phyloP scores from a whole-genome alignment of 2,329 filamentous ascomycete species.

The Fusarium newnesense region DNA sequence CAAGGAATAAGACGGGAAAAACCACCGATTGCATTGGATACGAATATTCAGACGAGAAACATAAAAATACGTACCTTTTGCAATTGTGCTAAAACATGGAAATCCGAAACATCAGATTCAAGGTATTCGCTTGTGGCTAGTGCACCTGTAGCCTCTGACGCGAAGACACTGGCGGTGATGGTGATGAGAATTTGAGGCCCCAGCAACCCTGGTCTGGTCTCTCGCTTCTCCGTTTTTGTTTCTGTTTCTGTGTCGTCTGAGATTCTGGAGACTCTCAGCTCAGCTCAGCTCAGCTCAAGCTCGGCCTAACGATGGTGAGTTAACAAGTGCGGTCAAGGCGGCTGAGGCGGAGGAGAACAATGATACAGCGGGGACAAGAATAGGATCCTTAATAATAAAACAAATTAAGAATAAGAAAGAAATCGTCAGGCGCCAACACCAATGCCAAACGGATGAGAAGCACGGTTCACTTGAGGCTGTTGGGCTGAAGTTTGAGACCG shows the following conservation, averaged over 20 bases:
- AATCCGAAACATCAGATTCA: conserved; percentile 37
- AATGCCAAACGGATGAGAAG: conserved; percentile 15
- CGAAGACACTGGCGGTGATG: conserved; percentile 15
- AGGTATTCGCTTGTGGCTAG: conserved; percentile 31
- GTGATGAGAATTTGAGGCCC: conserved; percentile 19
- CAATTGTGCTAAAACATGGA: conserved; percentile 28
- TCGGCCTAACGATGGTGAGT: background rate
- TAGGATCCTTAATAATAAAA: background rate
- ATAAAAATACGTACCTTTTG: conserved; percentile 30
- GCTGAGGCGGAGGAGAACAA: conserved; percentile 17
- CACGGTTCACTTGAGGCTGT: conserved; percentile 31
- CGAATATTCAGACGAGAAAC: conserved; percentile 13
- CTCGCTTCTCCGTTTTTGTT: conserved; percentile 18
- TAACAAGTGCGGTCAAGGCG: conserved; percentile 10
- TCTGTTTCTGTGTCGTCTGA: conserved; percentile 12
- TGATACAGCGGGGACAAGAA: background rate
- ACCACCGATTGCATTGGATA: conserved; percentile 4
- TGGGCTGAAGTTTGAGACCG: conserved; percentile 45
- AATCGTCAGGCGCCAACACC: conserved; percentile 5
- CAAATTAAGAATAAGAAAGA: conserved; percentile 9
- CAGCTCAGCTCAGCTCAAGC: background rate
- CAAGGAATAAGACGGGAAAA: background rate
- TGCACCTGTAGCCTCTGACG: conserved; percentile 32
- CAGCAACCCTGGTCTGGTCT: conserved; percentile 23
- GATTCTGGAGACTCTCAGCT: conserved; percentile 7